phyloP scores from a whole-genome alignment of 139 green algal species.

The Edaphochlamys debaryana region DNA sequence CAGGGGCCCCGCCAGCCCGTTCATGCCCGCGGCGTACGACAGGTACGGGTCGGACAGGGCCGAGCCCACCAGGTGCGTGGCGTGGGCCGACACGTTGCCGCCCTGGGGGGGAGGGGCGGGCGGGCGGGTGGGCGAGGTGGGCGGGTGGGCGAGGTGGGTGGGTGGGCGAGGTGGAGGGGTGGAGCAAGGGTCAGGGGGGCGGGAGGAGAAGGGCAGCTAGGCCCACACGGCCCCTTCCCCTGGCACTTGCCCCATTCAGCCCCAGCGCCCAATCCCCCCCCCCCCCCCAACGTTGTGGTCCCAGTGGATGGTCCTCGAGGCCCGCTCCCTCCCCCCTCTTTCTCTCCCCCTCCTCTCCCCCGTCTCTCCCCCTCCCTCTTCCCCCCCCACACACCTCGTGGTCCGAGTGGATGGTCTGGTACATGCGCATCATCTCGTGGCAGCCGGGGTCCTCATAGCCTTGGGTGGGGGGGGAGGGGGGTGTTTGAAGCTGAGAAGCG shows the following conservation, averaged over 20 bases:
- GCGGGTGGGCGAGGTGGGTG: neutral
- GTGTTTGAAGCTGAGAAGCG: neutral
- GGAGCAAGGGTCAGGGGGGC: neutral
- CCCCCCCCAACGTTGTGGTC: no score
- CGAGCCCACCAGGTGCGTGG: slow-evolving; percentile 93
- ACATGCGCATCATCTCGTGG: slow-evolving; percentile 96
- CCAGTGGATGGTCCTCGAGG: no score
- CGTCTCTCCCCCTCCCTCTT: neutral
- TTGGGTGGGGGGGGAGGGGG: neutral
- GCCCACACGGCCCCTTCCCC: no score
- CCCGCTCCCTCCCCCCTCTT: neutral
- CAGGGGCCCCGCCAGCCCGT: slow-evolving; percentile 95
- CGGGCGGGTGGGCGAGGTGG: neutral
- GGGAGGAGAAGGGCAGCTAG: neutral
- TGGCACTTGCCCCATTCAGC: no score
- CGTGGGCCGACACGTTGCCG: slow-evolving; percentile 96
- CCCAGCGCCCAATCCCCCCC: neutral
- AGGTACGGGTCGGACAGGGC: slow-evolving; percentile 98
- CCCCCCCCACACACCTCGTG: slow-evolving; percentile 47
- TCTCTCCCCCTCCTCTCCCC: neutral
- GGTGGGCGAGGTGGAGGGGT: neutral
- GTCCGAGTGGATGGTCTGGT: slow-evolving; percentile 96
- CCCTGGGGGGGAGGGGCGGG: slow-evolving; percentile 64
- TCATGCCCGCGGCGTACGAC: slow-evolving; percentile 92
- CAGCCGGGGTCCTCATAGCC: slow-evolving; percentile 70